Evolutionary conservation across 1,284 basidiomycete genomes (phyloP), one percentile per base, ranked within the genome.

Genomic region (Trametes versicolor): DNA sequence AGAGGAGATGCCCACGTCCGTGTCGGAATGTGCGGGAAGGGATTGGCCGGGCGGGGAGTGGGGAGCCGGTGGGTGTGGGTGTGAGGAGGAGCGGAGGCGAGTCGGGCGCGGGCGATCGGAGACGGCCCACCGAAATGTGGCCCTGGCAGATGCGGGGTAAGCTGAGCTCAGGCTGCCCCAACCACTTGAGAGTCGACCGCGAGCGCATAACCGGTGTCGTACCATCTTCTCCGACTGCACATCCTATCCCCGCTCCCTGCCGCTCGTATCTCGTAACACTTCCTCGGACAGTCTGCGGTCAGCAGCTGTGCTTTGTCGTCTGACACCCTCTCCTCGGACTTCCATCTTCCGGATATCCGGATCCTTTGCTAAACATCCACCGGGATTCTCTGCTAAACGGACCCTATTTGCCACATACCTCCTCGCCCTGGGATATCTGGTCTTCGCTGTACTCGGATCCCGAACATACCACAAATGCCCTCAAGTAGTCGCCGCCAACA

Each of bases 41-140:
- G 23, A 59, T 41, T 51, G 58, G 58, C 58, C 49, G 58, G 49
- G 8, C 21, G 23, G 25, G 21, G 49, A 36, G 19, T 3, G 50
- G 23, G 57, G 19, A 13, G n/a, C 34, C 36, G 41, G 19, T n/a
- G 19, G 41, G 41, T 7, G 19, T n/a, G 41, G 19, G 41, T 32
- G 49, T 51, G 47, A 21, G 17, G 57, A 49, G 39, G 41, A 49
- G 32, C 41, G 57, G 34, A 52, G 34, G 34, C 43, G 15, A 48
- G 57, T 52, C 50, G 50, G 29, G 32, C 41, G 62, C 51, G 62
- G 25, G 25, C 43, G 49, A 45, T 53, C 59, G 65, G 41, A 55
- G 58, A 54, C 52, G 66, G 62, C 63, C 58, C 63, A 67, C 66
- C 66, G 63, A 68, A 12, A 54, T 25, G 45, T 25, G 45, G 25